Conservation (phyloP, 78 protist species). For the Protostelium mycophagum region DNA sequence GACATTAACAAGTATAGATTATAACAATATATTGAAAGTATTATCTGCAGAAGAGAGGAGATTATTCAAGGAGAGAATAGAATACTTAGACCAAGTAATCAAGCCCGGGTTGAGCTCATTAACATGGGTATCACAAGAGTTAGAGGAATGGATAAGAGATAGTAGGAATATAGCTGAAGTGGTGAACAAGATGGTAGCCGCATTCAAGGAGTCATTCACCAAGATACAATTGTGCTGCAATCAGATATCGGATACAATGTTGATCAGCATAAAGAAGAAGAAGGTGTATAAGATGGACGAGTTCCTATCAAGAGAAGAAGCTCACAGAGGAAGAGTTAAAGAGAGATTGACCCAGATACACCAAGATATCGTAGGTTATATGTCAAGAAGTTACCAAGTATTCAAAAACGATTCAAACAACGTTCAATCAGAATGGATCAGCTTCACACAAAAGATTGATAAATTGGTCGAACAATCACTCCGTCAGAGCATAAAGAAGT, state of each 20-base stretch:
- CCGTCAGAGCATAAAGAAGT: conserved; percentile 15
- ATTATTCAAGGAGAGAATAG: conserved; percentile 51
- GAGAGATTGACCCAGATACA: conserved; percentile 14
- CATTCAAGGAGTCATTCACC: conserved; percentile 22
- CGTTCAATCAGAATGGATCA: conserved; percentile 63
- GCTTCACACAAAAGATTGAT: conserved; percentile 49
- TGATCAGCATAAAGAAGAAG: conserved; percentile 41
- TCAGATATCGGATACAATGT: conserved; percentile 17
- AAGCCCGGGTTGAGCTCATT: conserved; percentile 61
- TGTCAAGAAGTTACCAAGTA: conserved; percentile 5
- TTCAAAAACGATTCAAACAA: conserved; percentile 34
- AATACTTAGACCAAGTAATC: conserved; percentile 29
- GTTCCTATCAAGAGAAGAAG: conserved; percentile 41
- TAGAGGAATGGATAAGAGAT: conserved; percentile 22
- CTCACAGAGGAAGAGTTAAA: conserved; percentile 15
- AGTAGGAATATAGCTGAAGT: conserved; percentile 31
- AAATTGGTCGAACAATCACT: conserved; percentile 56
- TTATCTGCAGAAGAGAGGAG: conserved; percentile 36
- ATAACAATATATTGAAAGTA: conserved; percentile 34
- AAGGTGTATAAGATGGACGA: conserved; percentile 48
- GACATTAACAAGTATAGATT: conserved; percentile 16
- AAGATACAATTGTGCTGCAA: conserved; percentile 6
- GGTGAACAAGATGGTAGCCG: conserved; percentile 15
- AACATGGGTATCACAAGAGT: conserved; percentile 43
- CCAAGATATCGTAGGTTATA: neutral